These are phyloP conservation scores for Talaromyces rugulosus DNA, from an alignment of 2,329 filamentous ascomycete genomes.

Conservation along the genomic window DNA sequence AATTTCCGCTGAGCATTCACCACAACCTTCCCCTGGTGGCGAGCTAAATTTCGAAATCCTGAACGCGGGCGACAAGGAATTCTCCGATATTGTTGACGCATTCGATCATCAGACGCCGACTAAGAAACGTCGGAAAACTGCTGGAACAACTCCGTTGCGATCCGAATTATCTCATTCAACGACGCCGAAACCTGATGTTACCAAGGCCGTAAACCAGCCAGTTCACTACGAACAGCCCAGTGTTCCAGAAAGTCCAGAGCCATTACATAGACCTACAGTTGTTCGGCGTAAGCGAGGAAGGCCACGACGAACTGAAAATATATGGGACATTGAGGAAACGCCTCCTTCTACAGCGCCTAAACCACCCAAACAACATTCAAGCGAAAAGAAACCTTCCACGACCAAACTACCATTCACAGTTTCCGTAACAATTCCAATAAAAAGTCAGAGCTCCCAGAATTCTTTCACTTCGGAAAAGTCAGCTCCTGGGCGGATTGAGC, in stretches of 20 bases:
- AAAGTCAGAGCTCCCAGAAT: slow-evolving; percentile 14
- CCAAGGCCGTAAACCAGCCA: slow-evolving; percentile 14
- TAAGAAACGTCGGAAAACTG: slow-evolving; percentile 31
- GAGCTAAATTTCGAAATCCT: slow-evolving; percentile 36
- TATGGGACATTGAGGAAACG: slow-evolving; percentile 35
- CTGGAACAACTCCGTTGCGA: background rate
- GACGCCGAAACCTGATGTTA: slow-evolving; percentile 21
- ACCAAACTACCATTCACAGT: background rate
- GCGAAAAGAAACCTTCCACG: background rate
- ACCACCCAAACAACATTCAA: background rate
- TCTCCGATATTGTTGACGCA: slow-evolving; percentile 20
- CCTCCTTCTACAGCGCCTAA: slow-evolving; percentile 16
- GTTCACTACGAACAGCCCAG: slow-evolving; percentile 11
- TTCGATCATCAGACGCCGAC: slow-evolving; percentile 29
- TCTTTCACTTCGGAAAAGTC: background rate
- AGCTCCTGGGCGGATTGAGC: slow-evolving; percentile 10
- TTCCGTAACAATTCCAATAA: background rate
- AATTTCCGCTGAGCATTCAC: slow-evolving; percentile 40
- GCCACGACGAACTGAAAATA: slow-evolving; percentile 21
- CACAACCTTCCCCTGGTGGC: slow-evolving; percentile 27
- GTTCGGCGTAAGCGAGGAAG: slow-evolving; percentile 20
- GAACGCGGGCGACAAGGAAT: slow-evolving; percentile 35
- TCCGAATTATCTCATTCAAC: background rate
- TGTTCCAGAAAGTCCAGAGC: slow-evolving; percentile 15
- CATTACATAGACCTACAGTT: slow-evolving; percentile 14